Evolutionary conservation across 2,329 filamentous ascomycete species (phyloP).

Genomic region (Cercospora janseana): DNA sequence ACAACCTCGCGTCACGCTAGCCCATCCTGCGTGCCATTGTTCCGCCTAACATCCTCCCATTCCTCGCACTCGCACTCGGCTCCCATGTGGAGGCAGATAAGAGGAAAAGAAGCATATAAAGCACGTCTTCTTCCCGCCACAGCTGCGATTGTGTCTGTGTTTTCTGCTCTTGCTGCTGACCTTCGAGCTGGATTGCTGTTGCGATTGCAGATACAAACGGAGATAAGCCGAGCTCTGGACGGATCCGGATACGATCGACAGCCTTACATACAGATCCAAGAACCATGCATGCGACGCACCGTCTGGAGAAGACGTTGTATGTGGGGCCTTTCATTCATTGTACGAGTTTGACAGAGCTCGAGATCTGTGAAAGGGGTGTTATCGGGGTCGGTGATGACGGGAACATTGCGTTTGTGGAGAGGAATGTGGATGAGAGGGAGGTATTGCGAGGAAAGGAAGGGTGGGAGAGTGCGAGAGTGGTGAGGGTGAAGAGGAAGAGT

Average conservation of each 20-base stretch:
- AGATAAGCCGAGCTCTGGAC: too few relatives aligned
- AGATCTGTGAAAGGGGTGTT: conserved; percentile 48
- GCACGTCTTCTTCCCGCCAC: too few relatives aligned
- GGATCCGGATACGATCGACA: too few relatives aligned
- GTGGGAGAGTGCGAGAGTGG: conserved; percentile 45
- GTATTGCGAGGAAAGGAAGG: conserved; percentile 30
- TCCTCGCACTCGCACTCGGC: too few relatives aligned
- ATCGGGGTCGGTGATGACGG: conserved; percentile 55
- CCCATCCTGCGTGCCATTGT: too few relatives aligned
- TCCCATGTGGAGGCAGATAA: neutral
- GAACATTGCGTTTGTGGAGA: conserved; percentile 51
- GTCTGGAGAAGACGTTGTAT: conserved; percentile 50
- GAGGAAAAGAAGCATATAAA: neutral
- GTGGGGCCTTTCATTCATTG: conserved; percentile 62
- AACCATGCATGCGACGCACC: too few relatives aligned
- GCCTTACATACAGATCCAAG: too few relatives aligned
- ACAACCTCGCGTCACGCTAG: too few relatives aligned
- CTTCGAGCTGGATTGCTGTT: too few relatives aligned
- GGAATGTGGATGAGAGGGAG: conserved; percentile 31
- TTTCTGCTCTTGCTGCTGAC: neutral
- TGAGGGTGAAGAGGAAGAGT: conserved; percentile 44
- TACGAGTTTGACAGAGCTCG: conserved; percentile 48
- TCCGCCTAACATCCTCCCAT: too few relatives aligned
- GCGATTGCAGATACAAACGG: too few relatives aligned
- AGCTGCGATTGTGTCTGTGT: too few relatives aligned